Base-by-base conservation (phyloP, 805 yeast genomes). In the Hemisphaericaspora nanyangensis region DNA sequence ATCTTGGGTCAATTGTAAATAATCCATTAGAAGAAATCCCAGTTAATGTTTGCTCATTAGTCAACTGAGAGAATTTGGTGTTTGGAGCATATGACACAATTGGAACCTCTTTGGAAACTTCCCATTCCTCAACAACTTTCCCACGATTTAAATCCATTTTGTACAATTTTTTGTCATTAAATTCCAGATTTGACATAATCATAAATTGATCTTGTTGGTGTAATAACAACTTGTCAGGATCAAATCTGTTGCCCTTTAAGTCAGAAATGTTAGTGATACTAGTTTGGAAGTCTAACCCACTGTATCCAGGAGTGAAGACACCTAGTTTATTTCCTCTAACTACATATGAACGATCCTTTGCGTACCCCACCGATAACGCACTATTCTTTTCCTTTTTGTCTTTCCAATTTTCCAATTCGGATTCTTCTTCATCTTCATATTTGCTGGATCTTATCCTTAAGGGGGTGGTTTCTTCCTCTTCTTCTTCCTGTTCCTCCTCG, bases 121-220 rank as follows among this genome's bases (percentile, higher is more conserved):
- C 63, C 93, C 95, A 89, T 54, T 86, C 93, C 55, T 89, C 96
- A n/a, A 89, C 83, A 38, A 89, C 73, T 52, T 80, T 69, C 11
- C 96, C 96, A 41, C 79, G 72, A 53, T 77, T 84, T 35, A 89
- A 60, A 63, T 89, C 96, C 88, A 88, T 76, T 48, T 78, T 76
- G 62, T 73, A 85, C 34, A 89, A 56, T 22, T 66, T 70, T 31
- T 69, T 63, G 12, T 55, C 54, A 17, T 53, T 52, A 29, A 70
- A 61, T 4, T 58, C 53, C 2, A 69, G 64, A 52, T 77, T 80
- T 51, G 82, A 86, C 49, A 89, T 54, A 20, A 89, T 68, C 72
- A 89, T 71, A 0, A 77, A 60, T 18, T 77, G 67, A 61, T 89
- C 96, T 48, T 79, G 80, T 51, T 77, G 76, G 54, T 87, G 95